Evolutionary conservation across 129 eudicot genomes (phyloP).

Genomic region (Ambrosia artemisiifolia): DNA sequence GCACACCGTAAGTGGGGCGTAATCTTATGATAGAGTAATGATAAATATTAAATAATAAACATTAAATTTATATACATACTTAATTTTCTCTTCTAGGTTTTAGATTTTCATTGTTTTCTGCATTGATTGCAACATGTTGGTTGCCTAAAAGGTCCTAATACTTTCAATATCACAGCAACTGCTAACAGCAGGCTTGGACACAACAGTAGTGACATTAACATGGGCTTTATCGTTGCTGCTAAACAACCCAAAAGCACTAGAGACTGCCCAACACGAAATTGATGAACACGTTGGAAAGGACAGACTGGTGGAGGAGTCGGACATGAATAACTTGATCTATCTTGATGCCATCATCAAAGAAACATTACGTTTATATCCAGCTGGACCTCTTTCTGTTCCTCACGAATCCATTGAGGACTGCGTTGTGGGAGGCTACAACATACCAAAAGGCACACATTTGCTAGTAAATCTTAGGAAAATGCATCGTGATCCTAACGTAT

Average conservation of each 20-base stretch:
- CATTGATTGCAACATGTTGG: no score
- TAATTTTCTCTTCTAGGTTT: no score
- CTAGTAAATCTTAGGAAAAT: slow-evolving; percentile 22
- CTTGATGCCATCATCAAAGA: slow-evolving; percentile 31
- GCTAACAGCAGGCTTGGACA: slow-evolving; percentile 13
- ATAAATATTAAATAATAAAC: no score
- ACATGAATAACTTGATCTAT: slow-evolving; percentile 33
- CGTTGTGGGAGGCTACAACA: slow-evolving; percentile 24
- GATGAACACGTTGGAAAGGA: slow-evolving; percentile 25
- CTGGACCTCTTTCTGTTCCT: slow-evolving; percentile 12
- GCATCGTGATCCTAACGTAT: slow-evolving; percentile 20
- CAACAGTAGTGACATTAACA: neutral
- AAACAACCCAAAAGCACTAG: neutral
- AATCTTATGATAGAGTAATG: no score
- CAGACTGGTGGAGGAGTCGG: slow-evolving; percentile 28
- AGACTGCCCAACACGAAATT: slow-evolving; percentile 8
- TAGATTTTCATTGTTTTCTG: no score
- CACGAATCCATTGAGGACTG: slow-evolving; percentile 26
- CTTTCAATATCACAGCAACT: neutral
- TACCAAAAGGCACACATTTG: slow-evolving; percentile 16
- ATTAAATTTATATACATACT: no score
- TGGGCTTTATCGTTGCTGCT: slow-evolving; percentile 13
- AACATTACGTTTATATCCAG: slow-evolving; percentile 19
- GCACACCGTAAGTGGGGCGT: no score
- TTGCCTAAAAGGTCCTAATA: no score